A percentile compares a stretch with the other conserved stretches of the same genome.
Evolutionary conservation across 306 rosid species (phyloP).

Genomic region (Prunus davidiana): DNA sequence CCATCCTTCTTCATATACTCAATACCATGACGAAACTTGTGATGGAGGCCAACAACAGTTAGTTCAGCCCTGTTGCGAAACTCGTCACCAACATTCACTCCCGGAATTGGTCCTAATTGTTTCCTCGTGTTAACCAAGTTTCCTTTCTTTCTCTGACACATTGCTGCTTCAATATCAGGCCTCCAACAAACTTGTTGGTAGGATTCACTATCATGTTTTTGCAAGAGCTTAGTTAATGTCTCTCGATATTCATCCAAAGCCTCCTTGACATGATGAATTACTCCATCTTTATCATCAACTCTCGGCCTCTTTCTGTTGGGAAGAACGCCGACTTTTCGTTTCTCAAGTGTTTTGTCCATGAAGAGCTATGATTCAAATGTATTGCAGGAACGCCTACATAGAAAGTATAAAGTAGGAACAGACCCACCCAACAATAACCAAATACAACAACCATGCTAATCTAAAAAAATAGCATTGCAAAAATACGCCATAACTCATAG

Average conservation of each 20-base stretch:
- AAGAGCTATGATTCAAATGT: not conserved
- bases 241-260: slow-evolving; percentile 16
- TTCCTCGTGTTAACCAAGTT: slow-evolving; percentile 20
- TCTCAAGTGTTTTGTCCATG: not conserved
- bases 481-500: not conserved
- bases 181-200: not conserved
- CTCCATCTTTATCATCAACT: not conserved
- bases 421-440: not conserved
- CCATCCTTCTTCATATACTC: slow-evolving; percentile 27
- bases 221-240: not conserved
- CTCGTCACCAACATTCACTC: slow-evolving; percentile 43
- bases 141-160: not conserved
- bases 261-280: slow-evolving; percentile 11
- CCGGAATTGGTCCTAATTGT: slow-evolving; percentile 26
- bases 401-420: not conserved
- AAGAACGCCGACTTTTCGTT: not conserved
- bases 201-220: not conserved
- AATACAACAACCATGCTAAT: not conserved
- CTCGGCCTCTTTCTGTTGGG: not conserved
- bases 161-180: not conserved
- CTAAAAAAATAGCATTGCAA: not conserved
- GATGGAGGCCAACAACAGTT: slow-evolving; percentile 42
- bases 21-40: slow-evolving; percentile 23
- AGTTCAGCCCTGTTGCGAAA: slow-evolving; percentile 36
- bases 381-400: not conserved